Base-by-base conservation (phyloP, 495 filamentous ascomycete genomes). In the Cryomyces antarcticus region DNA sequence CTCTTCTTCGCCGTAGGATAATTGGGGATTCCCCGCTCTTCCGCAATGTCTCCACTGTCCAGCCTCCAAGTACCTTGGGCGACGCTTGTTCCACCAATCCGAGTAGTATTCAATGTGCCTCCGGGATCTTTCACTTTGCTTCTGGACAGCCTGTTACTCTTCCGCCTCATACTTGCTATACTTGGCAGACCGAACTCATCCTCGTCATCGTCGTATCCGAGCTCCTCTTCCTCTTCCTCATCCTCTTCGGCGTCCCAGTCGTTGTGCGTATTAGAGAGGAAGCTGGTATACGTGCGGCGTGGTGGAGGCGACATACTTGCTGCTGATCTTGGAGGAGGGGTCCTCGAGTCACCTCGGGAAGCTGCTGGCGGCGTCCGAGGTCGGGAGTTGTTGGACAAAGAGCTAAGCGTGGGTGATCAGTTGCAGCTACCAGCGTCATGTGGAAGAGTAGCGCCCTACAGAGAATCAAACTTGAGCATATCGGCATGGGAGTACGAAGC, bases 401-500 rank as follows among this genome's bases (percentile, higher is more conserved):
- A 68, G 59, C 77, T 78, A 48, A 30, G 35, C 11, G 29, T 41
- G 7, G 31, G 36, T 31, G 7, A 30, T 7, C 12, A 10, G 33
- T 2, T 2, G 33, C 33, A 36, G 33, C 33, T 24, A 24, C 17
- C 17, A 24, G 17, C 17, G 17, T 24, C 33, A 36, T 36, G 29
- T 28, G 24, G 30, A 17, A 39, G n/a, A 24, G 39, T 37, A 24
- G 29, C 12, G 43, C 28, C 60, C 47, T 65, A 84, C 78, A 83
- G 48, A 27, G 72, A 70, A 57, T 86, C 86, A 47, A 81, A 79
- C 61, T 88, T 89, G 46, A 93, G 66, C 52, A 93, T 83, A 62
- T 93, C 86, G 30, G 86, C 81, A 62, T 97, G 92, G 33, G 89
- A 96, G 59, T 97, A 97, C 38, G 87, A 78, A 42, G 89, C 89